phyloP scores from a whole-genome alignment of 495 filamentous ascomycete genomes.

The Tuber melanosporum region DNA sequence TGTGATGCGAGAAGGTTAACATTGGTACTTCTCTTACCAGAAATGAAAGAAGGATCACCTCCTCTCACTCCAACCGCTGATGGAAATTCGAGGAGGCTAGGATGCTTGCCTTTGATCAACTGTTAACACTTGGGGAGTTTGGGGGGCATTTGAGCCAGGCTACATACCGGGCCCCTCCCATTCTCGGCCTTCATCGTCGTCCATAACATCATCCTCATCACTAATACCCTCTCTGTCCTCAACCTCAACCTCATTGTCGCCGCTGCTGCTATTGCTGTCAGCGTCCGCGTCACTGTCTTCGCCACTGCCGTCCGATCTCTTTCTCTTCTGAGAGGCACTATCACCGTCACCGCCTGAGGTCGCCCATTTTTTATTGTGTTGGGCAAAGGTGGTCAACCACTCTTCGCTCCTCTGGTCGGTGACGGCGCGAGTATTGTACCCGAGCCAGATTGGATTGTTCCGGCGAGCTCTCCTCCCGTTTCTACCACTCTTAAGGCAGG shows the following conservation, averaged over 20 bases:
- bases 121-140: neutral
- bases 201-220: neutral
- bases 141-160: neutral
- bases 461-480: slow-evolving; percentile 47
- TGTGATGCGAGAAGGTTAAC: slow-evolving; percentile 2
- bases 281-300: neutral
- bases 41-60: slow-evolving; percentile 4
- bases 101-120: neutral
- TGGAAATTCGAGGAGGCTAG: slow-evolving; percentile 1
- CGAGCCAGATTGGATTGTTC: slow-evolving; percentile 77
- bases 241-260: neutral
- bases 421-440: slow-evolving; percentile 79
- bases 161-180: slow-evolving; percentile 3
- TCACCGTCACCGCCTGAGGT: slow-evolving; percentile 45
- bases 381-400: slow-evolving; percentile 72
- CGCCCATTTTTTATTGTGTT: slow-evolving; percentile 76
- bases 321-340: neutral
- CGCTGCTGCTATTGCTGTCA: neutral
- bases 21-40: slow-evolving; percentile 4
- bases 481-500: slow-evolving; percentile 58
- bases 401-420: slow-evolving; percentile 86
- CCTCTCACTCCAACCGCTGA: slow-evolving; percentile 2
- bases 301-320: slow-evolving; percentile 7
- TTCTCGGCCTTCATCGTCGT: neutral
- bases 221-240: neutral